Evolutionary conservation across 768 basidiomycete species (phyloP).

Genomic region (Lactarius deliciosus): DNA sequence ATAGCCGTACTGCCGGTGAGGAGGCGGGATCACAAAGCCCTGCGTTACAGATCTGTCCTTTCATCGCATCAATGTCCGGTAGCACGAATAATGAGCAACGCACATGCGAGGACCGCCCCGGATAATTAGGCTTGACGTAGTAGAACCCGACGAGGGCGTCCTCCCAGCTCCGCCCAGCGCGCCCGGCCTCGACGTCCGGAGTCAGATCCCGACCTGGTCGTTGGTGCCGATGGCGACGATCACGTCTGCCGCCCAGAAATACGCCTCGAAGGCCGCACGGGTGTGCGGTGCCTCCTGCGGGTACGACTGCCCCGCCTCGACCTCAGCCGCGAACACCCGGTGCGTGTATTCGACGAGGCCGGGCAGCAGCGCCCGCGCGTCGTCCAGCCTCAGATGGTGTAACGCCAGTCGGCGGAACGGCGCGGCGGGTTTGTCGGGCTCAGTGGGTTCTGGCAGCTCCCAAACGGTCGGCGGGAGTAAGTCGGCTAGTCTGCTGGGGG

Average conservation of each 20-base stretch:
- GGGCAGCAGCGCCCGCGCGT: slow-evolving; percentile 37
- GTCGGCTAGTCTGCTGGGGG: slow-evolving; percentile 33
- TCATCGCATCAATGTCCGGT: neutral
- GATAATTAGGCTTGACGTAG: slow-evolving; percentile 90
- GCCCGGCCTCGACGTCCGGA: slow-evolving; percentile 44
- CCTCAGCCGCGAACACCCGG: slow-evolving; percentile 63
- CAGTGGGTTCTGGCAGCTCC: slow-evolving; percentile 35
- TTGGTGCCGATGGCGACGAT: slow-evolving; percentile 57
- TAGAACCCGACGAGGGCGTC: slow-evolving; percentile 74
- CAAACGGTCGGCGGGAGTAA: slow-evolving; percentile 52
- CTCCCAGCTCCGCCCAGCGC: slow-evolving; percentile 57
- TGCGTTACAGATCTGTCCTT: slow-evolving; percentile 77
- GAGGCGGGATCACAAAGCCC: slow-evolving; percentile 77
- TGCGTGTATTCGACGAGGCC: slow-evolving; percentile 64
- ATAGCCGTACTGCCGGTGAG: slow-evolving; percentile 61
- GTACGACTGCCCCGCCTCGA: slow-evolving; percentile 78
- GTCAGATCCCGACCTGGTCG: slow-evolving; percentile 28
- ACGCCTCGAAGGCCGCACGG: slow-evolving; percentile 59
- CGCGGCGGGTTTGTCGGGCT: slow-evolving; percentile 29
- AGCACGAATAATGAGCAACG: slow-evolving; percentile 36
- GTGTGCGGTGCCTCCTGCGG: slow-evolving; percentile 66
- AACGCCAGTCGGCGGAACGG: slow-evolving; percentile 33
- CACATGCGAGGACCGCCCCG: slow-evolving; percentile 86
- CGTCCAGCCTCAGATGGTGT: slow-evolving; percentile 38
- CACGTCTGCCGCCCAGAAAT: slow-evolving; percentile 78